These are phyloP conservation scores for Xylariaceae sp. DNA, from an alignment of 2,329 filamentous ascomycete species.

Conservation along the genomic window DNA sequence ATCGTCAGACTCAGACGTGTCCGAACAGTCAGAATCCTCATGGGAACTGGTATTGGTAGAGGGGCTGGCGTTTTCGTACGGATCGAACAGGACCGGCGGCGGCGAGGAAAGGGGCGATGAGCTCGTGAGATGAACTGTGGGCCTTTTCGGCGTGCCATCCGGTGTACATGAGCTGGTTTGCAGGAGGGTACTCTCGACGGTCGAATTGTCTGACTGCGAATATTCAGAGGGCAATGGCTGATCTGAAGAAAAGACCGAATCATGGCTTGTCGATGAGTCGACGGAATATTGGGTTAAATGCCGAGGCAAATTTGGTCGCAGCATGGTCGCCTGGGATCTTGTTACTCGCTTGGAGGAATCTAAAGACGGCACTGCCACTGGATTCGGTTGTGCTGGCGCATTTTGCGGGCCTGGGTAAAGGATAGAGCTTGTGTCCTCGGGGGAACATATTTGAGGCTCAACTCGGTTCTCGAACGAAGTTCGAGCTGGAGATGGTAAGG, in stretches of 20 bases:
- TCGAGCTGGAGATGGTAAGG: neutral
- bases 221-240: conserved; percentile 25
- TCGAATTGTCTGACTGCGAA: conserved; percentile 29
- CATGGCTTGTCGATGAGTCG: conserved; percentile 26
- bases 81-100: conserved; percentile 50
- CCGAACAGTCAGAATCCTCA: conserved; percentile 33
- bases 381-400: neutral
- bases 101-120: conserved; percentile 58
- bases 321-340: conserved; percentile 22
- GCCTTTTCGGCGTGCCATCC: conserved; percentile 25
- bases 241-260: conserved; percentile 28
- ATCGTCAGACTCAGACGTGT: conserved; percentile 44
- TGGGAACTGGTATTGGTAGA: conserved; percentile 40
- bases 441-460: neutral
- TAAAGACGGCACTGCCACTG: neutral
- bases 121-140: conserved; percentile 30
- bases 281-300: conserved; percentile 25
- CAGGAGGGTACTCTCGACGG: neutral
- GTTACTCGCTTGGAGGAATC: conserved; percentile 23
- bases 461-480: neutral
- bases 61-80: conserved; percentile 38
- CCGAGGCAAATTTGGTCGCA: conserved; percentile 25
- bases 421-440: neutral
- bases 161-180: conserved; percentile 19
- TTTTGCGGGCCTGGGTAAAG: neutral